These are phyloP conservation scores for Xylaria sp. DNA, from an alignment of 2,329 filamentous ascomycete species.

Conservation along the genomic window DNA sequence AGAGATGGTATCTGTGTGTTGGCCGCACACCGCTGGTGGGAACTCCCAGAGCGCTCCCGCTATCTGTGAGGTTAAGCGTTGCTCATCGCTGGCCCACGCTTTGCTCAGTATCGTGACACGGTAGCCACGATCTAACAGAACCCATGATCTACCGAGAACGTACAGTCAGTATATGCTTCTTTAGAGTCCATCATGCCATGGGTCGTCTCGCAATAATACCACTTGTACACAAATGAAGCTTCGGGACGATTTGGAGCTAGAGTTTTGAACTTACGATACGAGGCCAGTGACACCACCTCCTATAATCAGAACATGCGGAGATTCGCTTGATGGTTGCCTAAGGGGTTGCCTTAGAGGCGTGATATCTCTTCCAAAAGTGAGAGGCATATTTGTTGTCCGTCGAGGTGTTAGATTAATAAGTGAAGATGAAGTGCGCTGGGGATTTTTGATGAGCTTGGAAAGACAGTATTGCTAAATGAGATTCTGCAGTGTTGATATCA, in stretches of 20 bases:
- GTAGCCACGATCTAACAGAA: conserved; percentile 56
- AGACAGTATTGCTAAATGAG: conserved; percentile 2
- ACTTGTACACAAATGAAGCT: not conserved
- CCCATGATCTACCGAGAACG: conserved; percentile 49
- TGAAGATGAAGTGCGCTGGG: not conserved
- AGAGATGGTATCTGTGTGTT: conserved; percentile 54
- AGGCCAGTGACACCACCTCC: conserved; percentile 49
- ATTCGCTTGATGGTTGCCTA: conserved; percentile 42
- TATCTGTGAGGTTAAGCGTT: conserved; percentile 58
- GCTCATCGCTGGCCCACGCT: conserved; percentile 52
- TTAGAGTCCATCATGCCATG: not conserved
- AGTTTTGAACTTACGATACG: conserved; percentile 42
- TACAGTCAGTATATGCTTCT: conserved; percentile 24
- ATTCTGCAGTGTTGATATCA: conserved; percentile 10
- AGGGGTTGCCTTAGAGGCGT: conserved; percentile 46
- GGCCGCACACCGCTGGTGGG: conserved; percentile 57
- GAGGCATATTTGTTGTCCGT: conserved; percentile 40
- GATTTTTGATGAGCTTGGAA: not conserved
- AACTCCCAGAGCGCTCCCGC: conserved; percentile 60
- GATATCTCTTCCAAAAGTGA: conserved; percentile 49
- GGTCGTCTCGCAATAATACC: not conserved
- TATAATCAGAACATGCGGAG: conserved; percentile 47
- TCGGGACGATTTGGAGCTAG: not conserved
- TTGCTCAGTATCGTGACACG: conserved; percentile 56
- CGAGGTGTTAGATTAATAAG: not conserved